Conservation (phyloP, 2,329 filamentous ascomycete genomes). For the Aphanoascus verrucosus region DNA sequence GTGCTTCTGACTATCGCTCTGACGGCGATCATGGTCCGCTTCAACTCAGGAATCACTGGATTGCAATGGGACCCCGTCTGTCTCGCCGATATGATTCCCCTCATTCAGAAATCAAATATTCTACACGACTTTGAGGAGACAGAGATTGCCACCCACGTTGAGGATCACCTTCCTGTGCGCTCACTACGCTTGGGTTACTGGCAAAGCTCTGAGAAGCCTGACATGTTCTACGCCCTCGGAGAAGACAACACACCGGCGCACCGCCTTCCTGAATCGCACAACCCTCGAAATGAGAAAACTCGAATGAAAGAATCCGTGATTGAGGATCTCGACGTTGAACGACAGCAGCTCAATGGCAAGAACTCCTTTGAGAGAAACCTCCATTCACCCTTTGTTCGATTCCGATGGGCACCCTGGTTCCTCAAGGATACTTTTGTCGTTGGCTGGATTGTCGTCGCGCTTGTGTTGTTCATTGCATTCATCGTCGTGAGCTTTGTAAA, state of each 20-base stretch:
- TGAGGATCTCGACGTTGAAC: constrained; percentile 31
- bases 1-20: constrained; percentile 51
- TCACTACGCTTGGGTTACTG: constrained; percentile 76
- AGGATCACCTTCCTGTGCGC: constrained; percentile 44
- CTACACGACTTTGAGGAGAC: constrained; percentile 60
- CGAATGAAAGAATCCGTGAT: constrained; percentile 2
- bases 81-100: constrained; percentile 66
- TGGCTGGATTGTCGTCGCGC: constrained; percentile 50
- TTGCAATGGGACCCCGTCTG: constrained; percentile 76
- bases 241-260: constrained; percentile 43
- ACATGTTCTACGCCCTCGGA: constrained; percentile 73
- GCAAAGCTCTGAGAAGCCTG: constrained; percentile 55
- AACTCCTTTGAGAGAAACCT: constrained; percentile 43
- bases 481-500: constrained; percentile 70
- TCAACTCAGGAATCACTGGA: constrained; percentile 57
- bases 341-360: constrained; percentile 28
- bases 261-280: neutral
- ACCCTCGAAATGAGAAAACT: constrained; percentile 25
- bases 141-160: constrained; percentile 44
- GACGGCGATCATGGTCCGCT: constrained; percentile 51
- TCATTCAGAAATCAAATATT: constrained; percentile 71
- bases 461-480: constrained; percentile 57
- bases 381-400: constrained; percentile 45
- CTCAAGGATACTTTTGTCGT: constrained; percentile 57
- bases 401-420: constrained; percentile 66